Conservation (phyloP, 2,329 filamentous ascomycete species). For the Curvularia sp. region DNA sequence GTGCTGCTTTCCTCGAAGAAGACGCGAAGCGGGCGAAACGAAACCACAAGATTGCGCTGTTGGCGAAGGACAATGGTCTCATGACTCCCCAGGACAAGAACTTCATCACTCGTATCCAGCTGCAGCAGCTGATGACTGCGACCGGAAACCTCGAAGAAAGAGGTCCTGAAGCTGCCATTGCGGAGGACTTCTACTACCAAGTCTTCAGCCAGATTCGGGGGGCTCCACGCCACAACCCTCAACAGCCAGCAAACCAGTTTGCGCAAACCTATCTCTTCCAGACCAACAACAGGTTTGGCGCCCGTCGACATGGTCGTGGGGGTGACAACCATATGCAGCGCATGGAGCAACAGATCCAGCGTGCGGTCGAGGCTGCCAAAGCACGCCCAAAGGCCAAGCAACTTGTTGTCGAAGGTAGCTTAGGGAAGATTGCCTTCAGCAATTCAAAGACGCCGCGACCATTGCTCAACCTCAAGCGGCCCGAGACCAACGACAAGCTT, state of each 20-base stretch:
- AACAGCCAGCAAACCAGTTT: conserved; percentile 93
- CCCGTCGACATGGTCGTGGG: conserved; percentile 77
- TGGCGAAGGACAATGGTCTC: conserved; percentile 92
- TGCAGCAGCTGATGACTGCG: conserved; percentile 93
- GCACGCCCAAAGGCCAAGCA: conserved; percentile 98
- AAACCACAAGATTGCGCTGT: conserved; percentile 95
- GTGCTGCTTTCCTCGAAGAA: conserved; percentile 81
- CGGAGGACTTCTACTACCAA: conserved; percentile 98
- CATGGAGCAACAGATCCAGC: conserved; percentile 98
- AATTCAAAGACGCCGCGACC: conserved; percentile 98
- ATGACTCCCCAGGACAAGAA: conserved; percentile 99
- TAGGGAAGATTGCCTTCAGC: conserved; percentile 98
- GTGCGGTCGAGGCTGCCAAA: conserved; percentile 96
- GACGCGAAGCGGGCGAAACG: conserved; percentile 95
- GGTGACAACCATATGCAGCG: conserved; percentile 97
- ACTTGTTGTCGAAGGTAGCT: conserved; percentile 90
- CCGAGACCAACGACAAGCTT: conserved; percentile 66
- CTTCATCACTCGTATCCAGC: conserved; percentile 96
- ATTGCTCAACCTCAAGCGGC: conserved; percentile 91
- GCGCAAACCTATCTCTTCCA: conserved; percentile 98
- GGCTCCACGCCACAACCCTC: conserved; percentile 86
- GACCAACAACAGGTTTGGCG: conserved; percentile 82
- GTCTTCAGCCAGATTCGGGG: conserved; percentile 94
- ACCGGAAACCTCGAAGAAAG: conserved; percentile 85
- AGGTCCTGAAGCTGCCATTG: conserved; percentile 78